Evolutionary conservation across 2,329 filamentous ascomycete genomes (phyloP).

Genomic region (Periconia sp.): DNA sequence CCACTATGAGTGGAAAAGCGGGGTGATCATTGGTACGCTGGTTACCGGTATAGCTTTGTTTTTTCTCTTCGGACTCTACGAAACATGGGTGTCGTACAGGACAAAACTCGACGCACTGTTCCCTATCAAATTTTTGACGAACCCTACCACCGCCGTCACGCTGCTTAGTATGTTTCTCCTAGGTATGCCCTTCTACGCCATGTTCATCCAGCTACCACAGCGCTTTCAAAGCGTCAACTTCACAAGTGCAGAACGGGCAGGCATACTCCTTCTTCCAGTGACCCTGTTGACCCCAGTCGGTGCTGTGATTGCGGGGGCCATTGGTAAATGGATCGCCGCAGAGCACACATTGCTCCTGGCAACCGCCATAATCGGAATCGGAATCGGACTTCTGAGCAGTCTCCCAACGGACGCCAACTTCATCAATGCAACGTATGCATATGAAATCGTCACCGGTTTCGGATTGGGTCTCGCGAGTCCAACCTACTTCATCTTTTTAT

Average conservation of each 20-base stretch:
- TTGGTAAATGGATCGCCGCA: constrained; percentile 23
- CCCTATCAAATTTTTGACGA: constrained; percentile 27
- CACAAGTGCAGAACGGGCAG: constrained; percentile 30
- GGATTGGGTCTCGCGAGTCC: constrained; percentile 29
- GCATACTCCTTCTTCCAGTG: constrained; percentile 31
- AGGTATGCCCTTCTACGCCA: constrained; percentile 31
- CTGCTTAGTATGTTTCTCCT: constrained; percentile 29
- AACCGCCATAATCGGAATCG: constrained; percentile 22
- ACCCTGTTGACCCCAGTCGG: constrained; percentile 30
- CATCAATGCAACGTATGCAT: constrained; percentile 27
- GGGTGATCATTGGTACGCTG: constrained; percentile 32
- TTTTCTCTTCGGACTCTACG: constrained; percentile 28
- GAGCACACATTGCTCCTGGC: constrained; percentile 23
- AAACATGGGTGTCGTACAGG: constrained; percentile 28
- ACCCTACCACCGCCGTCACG: constrained; percentile 23
- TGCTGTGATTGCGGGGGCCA: constrained; percentile 28
- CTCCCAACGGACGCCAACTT: constrained; percentile 21
- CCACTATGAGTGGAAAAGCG: constrained; percentile 26
- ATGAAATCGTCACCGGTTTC: constrained; percentile 30
- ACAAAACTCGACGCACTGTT: constrained; percentile 30
- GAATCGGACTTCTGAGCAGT: constrained; percentile 29
- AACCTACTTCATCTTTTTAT: constrained; percentile 30
- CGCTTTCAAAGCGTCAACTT: constrained; percentile 37
- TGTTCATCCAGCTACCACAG: constrained; percentile 35
- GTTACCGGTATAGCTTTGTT: constrained; percentile 26